A percentile compares a stretch with the other conserved stretches of the same genome.
Evolutionary conservation across 78 protist genomes (phyloP).

Genomic region (Chrysochromulina parva): DNA sequence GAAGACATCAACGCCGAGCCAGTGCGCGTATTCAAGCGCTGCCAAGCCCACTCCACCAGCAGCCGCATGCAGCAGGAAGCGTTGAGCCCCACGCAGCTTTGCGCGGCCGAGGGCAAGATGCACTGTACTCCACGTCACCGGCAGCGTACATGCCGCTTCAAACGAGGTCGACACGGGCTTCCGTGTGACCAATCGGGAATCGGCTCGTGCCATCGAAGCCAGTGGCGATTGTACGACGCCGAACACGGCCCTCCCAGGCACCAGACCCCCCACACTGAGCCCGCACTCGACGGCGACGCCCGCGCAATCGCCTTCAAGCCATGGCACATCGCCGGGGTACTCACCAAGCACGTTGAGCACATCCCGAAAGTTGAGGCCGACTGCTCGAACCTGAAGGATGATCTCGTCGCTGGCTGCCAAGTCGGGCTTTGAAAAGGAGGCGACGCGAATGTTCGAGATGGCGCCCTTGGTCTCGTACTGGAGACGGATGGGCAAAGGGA

Average conservation of each 20-base stretch:
- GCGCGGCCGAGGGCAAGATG: neutral
- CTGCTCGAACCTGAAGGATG: neutral
- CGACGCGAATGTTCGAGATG: neutral
- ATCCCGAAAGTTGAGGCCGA: conserved; percentile 25
- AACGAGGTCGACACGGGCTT: too few relatives aligned
- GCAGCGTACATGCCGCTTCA: neutral
- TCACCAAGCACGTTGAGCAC: conserved; percentile 17
- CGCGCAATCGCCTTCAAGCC: neutral
- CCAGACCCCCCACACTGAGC: neutral
- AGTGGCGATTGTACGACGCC: neutral
- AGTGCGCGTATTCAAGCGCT: neutral
- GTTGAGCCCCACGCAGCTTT: neutral
- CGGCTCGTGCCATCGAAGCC: neutral
- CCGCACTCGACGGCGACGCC: neutral
- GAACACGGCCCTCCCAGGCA: too few relatives aligned
- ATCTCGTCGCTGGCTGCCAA: neutral
- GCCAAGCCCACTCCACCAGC: conserved; percentile 44
- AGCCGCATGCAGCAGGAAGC: conserved; percentile 9
- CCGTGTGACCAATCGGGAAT: neutral
- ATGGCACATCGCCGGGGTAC: neutral
- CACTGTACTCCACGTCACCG: neutral
- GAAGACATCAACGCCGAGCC: neutral
- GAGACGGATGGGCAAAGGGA: too few relatives aligned
- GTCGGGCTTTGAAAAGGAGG: neutral
- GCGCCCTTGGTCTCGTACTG: neutral